Evolutionary conservation across 2,329 filamentous ascomycete genomes (phyloP), one percentile per base, ranked within the genome.

Genomic region (Cercospora nicotianae): DNA sequence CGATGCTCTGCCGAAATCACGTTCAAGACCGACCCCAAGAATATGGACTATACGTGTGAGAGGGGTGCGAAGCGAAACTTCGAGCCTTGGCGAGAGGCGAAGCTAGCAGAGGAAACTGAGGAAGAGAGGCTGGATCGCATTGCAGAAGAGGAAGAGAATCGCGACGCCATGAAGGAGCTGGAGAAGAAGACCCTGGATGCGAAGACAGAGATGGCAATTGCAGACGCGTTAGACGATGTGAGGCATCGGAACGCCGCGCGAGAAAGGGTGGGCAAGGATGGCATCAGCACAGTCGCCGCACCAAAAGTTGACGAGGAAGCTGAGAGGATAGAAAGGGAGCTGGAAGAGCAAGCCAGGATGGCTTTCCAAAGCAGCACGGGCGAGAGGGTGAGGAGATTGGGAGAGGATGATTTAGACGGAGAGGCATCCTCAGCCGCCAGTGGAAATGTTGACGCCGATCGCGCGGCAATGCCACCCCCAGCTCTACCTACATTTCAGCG

Each of bases 181-280:
- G 95, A 99, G 81, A 90, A 91, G 70, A 98, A 98, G 83, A 97
- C 94, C 65, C 83, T 91, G 23, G 95, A 99, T 79, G 94, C 94
- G 0, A 94, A 95, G 83, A 86, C 91, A 48, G 95, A 99, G 80
- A 99, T 99, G 94, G 92, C 91, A 18, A 92, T 97, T 55, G 95
- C 95, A 1, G 95, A 99, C 82, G 94, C 94, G 7, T 82, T 99
- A 65, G 95, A 99, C 79, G 94, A 97, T 81, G 97, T 99, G 66
- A 86, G 94, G 65, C 94, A 92, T 63, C 84, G 94, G 71, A 99
- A 99, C 81, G 95, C 95, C 7, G 85, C 93, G 70, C 89, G 95
- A 60, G 92, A 96, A 79, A 86, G 91, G 71, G 90, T 90, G 8
- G 87, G 88, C 75, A 88, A 87, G 2, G 78, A 81, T 26, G 83